These are phyloP conservation scores for Ceratobasidium theobromae DNA, from an alignment of 1,284 basidiomycete genomes.

Conservation along the genomic window DNA sequence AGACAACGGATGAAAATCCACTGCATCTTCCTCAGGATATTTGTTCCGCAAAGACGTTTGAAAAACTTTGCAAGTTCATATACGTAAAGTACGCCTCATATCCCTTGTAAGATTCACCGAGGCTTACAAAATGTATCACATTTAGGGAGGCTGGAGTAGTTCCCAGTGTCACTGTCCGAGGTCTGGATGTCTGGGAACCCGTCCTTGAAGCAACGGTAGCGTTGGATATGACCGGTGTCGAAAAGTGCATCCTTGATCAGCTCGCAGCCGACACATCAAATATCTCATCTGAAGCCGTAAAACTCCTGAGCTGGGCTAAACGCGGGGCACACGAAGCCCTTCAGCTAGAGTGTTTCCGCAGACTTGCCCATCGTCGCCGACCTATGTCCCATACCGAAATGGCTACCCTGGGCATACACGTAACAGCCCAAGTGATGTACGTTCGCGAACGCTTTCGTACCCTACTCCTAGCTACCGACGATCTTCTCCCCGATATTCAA, in stretches of 20 bases:
- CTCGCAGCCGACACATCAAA: background rate
- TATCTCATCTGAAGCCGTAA: background rate
- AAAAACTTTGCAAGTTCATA: background rate
- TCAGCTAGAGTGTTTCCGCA: background rate
- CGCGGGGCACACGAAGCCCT: background rate
- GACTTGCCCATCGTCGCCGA: background rate
- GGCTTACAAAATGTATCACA: background rate
- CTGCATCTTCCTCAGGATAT: background rate
- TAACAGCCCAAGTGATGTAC: background rate
- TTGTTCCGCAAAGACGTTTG: no score
- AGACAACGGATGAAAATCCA: background rate
- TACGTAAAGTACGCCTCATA: background rate
- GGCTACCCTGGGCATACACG: background rate
- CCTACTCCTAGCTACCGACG: no score
- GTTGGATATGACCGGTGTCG: background rate
- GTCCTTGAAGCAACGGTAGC: background rate
- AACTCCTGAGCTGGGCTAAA: background rate
- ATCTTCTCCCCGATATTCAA: no score
- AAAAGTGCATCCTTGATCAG: background rate
- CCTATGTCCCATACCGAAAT: background rate
- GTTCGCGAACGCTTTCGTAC: background rate
- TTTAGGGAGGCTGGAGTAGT: background rate
- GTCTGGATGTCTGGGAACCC: conserved; percentile 1
- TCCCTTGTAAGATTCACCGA: background rate
- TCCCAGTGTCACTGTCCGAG: background rate